phyloP scores from a whole-genome alignment of 345 rosid genomes.

The Eucalyptus curtisii region DNA sequence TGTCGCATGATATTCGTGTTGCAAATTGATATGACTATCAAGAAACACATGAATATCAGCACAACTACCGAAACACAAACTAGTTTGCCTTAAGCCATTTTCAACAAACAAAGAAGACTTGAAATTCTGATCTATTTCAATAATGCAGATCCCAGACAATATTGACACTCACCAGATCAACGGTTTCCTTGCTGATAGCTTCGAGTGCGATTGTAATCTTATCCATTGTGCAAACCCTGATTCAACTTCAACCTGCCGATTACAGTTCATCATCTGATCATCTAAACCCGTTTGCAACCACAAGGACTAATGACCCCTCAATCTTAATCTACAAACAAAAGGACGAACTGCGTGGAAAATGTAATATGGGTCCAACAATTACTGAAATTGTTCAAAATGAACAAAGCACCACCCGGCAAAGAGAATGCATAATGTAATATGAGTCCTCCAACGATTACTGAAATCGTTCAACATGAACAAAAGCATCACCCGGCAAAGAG shows the following conservation, averaged over 20 bases:
- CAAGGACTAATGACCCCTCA: background rate
- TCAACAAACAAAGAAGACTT: background rate
- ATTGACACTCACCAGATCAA: constrained; percentile 43
- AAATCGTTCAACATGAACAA: background rate
- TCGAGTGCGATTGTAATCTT: constrained; percentile 36
- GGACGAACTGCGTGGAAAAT: background rate
- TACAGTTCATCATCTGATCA: background rate
- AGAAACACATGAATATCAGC: background rate
- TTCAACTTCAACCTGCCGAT: background rate
- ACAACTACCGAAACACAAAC: background rate
- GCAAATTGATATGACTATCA: background rate
- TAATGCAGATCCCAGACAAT: background rate
- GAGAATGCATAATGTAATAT: background rate
- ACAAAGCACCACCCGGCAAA: no score
- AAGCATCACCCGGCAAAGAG: background rate
- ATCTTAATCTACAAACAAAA: background rate
- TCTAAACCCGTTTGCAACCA: background rate
- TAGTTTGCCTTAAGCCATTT: background rate
- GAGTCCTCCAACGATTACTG: background rate
- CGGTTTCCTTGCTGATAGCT: constrained; percentile 65
- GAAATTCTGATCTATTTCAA: background rate
- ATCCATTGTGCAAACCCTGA: constrained; percentile 8
- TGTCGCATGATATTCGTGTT: background rate
- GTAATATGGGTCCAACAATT: background rate
- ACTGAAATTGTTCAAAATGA: no score